Base-by-base conservation (phyloP, 805 yeast genomes). In the Sugiyamaella qingdaonensis region DNA sequence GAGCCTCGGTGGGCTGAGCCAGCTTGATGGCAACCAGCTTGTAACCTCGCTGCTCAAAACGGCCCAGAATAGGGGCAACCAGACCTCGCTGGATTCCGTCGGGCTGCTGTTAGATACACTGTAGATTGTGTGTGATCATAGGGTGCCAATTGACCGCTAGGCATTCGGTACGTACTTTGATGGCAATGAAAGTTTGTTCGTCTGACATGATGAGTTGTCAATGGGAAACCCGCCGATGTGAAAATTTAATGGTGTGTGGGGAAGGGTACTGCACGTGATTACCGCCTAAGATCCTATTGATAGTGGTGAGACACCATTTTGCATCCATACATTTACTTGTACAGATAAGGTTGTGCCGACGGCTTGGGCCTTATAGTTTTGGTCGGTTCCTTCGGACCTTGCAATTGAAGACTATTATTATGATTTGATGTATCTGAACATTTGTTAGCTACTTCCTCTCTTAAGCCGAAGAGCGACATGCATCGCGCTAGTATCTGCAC, bases 11-110 rank as follows among this genome's bases (percentile, higher is more conserved):
- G 70, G 99, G 96, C 63, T 82, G 78, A 70, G 86, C 80, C 73
- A 94, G 80, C 84, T 94, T 94, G 73, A 94, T 85, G 67, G 87
- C 99, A 62, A 92, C 98, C 68, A 94, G 84, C 80, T 92, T 94
- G 90, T 76, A 94, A 68, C 99, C 99, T 78, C 96, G 88, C 81
- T 84, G 79, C 81, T 91, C 97, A 77, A 95, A 94, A 78, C 98
- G 89, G 67, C 85, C 80, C 65, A 94, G 73, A 79, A 94, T 91
- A 65, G 86, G 80, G 73, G 95, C 77, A 78, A 92, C 80, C 73
- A 94, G 81, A 61, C 98, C 98, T 80, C 99, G 89, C 82, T 94
- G 98, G 82, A 94, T 98, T 78, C 98, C 99, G 78, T 94, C 99
- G 78, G 99, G 99, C 84, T 74, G 52, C 46, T 46, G 48, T 45